Evolutionary conservation across 768 basidiomycete species (phyloP), one percentile per base, ranked within the genome.

Genomic region (Termitomyces eurrhizus): DNA sequence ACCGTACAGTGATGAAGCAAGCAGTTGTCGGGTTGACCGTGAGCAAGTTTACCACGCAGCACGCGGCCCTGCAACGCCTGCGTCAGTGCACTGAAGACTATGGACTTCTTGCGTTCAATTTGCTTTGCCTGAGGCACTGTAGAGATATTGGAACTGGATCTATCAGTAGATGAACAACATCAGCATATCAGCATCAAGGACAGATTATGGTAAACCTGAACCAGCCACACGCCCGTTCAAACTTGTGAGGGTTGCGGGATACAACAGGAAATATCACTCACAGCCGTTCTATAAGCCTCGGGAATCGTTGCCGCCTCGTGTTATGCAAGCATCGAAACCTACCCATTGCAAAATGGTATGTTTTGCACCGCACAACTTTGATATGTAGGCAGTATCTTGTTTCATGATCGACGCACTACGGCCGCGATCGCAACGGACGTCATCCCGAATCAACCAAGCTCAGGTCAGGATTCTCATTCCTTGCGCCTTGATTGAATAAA

Each of bases 41-140:
- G 44, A 60, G 61, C 55, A 61, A 61, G 56, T 52, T 50, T 5
- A 18, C 18, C 36, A 52, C 52, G 51, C 35, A 14, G n/a, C n/a
- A 35, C n/a, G 35, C 51, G 51, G 35, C 51, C n/a, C n/a, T n/a
- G 32, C 7, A 36, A 13, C 21, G 12, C 35, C 51, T 21, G 21
- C 51, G 21, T 3, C 9, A n/a, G 9, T 44, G 16, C 18, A 35
- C n/a, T 24, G 18, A 14, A 16, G 29, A 24, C 1, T 12, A 4
- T 32, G 36, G 11, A 37, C 9, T 11, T 11, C 36, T 21, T 21
- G 21, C 21, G 21, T 21, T 21, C 21, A 21, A 21, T 21, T 21
- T 21, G 21, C 21, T 21, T 21, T 21, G 21, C 21, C 21, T 21
- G 21, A 4, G 18, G 6, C 14, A 14, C n/a, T 24, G 7, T 26